A percentile compares a stretch with the other conserved stretches of the same genome.
Conservation (phyloP, 1,284 basidiomycete species). For the Phellopilus nigrolimitatus region DNA sequence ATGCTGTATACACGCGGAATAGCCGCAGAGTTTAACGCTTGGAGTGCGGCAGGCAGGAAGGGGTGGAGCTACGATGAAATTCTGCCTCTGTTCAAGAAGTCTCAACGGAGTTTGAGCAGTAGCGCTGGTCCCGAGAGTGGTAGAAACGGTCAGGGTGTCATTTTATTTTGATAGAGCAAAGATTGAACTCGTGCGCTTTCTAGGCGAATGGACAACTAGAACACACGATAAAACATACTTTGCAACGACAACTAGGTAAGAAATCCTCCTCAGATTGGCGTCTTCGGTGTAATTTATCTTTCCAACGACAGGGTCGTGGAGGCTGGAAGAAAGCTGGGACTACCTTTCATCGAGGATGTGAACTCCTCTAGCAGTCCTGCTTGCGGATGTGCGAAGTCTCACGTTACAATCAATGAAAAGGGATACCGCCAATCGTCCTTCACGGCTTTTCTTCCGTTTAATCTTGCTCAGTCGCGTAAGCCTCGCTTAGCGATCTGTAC, state of each 20-base stretch:
- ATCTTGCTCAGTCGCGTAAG: slow-evolving; percentile 23
- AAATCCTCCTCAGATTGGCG: not conserved
- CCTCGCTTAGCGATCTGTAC: slow-evolving; percentile 28
- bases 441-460: slow-evolving; percentile 28
- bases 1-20: slow-evolving; percentile 35
- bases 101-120: slow-evolving; percentile 26
- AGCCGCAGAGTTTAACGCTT: slow-evolving; percentile 37
- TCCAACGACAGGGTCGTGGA: slow-evolving; percentile 22
- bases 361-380: slow-evolving; percentile 28
- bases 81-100: slow-evolving; percentile 34
- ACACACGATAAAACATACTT: slow-evolving; percentile 13
- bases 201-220: slow-evolving; percentile 25
- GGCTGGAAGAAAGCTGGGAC: slow-evolving; percentile 21
- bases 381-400: slow-evolving; percentile 23
- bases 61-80: slow-evolving; percentile 37
- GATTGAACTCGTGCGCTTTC: too few species aligned
- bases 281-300: not conserved
- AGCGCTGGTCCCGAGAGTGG: slow-evolving; percentile 20
- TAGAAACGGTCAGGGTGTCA: slow-evolving; percentile 19
- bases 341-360: slow-evolving; percentile 27
- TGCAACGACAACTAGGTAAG: slow-evolving; percentile 23
- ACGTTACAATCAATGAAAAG: slow-evolving; percentile 26
- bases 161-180: not conserved
- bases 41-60: slow-evolving; percentile 31
- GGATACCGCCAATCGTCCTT: slow-evolving; percentile 27